phyloP scores from a whole-genome alignment of 805 yeast species.

The Priceomyces melissophilus region DNA sequence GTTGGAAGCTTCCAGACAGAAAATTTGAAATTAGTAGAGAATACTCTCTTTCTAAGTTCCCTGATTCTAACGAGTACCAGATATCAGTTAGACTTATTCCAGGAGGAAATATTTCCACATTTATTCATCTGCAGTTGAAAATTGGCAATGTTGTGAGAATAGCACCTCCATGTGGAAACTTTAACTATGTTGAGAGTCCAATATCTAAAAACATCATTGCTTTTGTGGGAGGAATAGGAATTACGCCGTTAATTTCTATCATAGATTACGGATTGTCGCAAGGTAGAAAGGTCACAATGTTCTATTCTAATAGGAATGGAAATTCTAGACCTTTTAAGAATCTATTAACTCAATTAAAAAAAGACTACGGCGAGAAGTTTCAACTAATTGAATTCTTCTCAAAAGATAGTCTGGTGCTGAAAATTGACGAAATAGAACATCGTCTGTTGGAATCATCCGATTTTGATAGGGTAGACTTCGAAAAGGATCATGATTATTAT shows the following conservation, averaged over 20 bases:
- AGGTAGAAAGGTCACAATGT: slow-evolving; percentile 27
- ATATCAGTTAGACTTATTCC: slow-evolving; percentile 53
- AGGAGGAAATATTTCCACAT: slow-evolving; percentile 50
- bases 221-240: slow-evolving; percentile 64
- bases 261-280: slow-evolving; percentile 35
- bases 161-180: slow-evolving; percentile 60
- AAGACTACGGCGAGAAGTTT: slow-evolving; percentile 13
- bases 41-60: slow-evolving; percentile 51
- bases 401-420: background rate
- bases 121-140: slow-evolving; percentile 44
- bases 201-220: slow-evolving; percentile 33
- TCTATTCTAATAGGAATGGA: slow-evolving; percentile 28
- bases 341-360: slow-evolving; percentile 16
- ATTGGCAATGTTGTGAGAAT: slow-evolving; percentile 48
- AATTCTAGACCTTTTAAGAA: slow-evolving; percentile 21
- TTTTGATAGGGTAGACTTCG: slow-evolving; percentile 16
- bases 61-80: slow-evolving; percentile 37
- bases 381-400: slow-evolving; percentile 21
- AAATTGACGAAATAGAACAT: too few relatives aligned
- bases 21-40: slow-evolving; percentile 50
- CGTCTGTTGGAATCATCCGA: slow-evolving; percentile 15
- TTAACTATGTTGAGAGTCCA: slow-evolving; percentile 30
- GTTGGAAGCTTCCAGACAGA: slow-evolving; percentile 32
- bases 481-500: slow-evolving; percentile 22
- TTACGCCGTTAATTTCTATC: slow-evolving; percentile 60